A percentile compares a stretch with the other conserved stretches of the same genome.
Evolutionary conservation across 441 rosid genomes (phyloP).

Genomic region (Pelargonium citronellum): DNA sequence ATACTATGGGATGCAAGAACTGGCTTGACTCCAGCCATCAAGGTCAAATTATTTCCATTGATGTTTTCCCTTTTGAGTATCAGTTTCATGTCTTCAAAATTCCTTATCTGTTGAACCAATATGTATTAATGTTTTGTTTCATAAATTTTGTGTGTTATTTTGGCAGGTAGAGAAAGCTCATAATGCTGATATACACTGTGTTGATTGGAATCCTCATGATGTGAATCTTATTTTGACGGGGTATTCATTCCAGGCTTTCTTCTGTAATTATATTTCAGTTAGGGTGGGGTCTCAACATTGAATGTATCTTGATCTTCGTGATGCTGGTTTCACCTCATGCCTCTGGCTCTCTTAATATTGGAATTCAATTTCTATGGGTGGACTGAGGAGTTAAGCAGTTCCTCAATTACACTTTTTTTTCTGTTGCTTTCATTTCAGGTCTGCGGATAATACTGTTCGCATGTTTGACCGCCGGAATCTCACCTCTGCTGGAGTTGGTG

Average conservation of each 20-base stretch:
- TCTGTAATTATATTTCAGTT: background rate
- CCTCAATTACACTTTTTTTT: background rate
- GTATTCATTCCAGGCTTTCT: conserved; percentile 34
- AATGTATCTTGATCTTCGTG: background rate
- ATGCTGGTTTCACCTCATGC: background rate
- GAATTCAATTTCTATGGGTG: background rate
- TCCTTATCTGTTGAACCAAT: background rate
- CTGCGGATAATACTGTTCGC: conserved; percentile 86
- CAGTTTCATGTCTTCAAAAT: background rate
- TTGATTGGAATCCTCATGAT: conserved; percentile 93
- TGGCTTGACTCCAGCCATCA: conserved; percentile 65
- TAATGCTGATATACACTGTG: conserved; percentile 92
- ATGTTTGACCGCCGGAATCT: conserved; percentile 87
- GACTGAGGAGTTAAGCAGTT: no score
- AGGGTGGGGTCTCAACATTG: background rate
- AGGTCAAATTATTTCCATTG: conserved; percentile 38
- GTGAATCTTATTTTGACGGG: conserved; percentile 85
- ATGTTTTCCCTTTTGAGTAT: background rate
- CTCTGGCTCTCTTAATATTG: background rate
- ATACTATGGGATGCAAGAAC: conserved; percentile 96
- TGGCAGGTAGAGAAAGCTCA: conserved; percentile 92
- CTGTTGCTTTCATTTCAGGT: conserved; percentile 39
- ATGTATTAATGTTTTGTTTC: conserved; percentile 1
- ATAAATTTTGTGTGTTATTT: conserved; percentile 10
- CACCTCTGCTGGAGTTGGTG: conserved; percentile 65